Conservation (phyloP, 371 early-diverging fungal species). For the Umbelopsis sp. region DNA sequence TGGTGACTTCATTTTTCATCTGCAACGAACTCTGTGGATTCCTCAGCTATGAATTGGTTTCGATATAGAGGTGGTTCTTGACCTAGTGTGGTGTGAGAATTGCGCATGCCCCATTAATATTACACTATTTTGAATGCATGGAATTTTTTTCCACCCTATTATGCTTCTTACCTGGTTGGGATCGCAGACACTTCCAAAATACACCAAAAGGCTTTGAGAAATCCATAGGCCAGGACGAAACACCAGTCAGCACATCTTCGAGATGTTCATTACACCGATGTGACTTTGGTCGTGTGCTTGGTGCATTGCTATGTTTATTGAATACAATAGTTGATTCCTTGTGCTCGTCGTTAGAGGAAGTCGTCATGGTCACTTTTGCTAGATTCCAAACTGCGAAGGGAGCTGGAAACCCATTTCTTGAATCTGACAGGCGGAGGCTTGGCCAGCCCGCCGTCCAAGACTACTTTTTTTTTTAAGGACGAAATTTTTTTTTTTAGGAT, state of each 20-base stretch:
- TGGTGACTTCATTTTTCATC: neutral
- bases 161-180: constrained; percentile 32
- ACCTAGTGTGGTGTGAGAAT: constrained; percentile 10
- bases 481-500: constrained; percentile 11
- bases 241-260: constrained; percentile 47
- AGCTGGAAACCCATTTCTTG: neutral
- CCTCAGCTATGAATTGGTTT: neutral
- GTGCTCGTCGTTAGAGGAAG: neutral
- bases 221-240: constrained; percentile 51
- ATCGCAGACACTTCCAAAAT: constrained; percentile 37
- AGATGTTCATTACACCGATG: constrained; percentile 52
- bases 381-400: neutral
- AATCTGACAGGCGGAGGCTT: constrained; percentile 7
- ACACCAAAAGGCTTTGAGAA: constrained; percentile 46
- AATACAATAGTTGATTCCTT: constrained; percentile 21
- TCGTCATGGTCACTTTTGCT: neutral
- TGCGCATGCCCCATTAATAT: constrained; percentile 3
- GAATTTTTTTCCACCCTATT: neutral
- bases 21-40: neutral
- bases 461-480: constrained; percentile 2
- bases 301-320: constrained; percentile 38
- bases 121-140: neutral
- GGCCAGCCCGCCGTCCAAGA: constrained; percentile 10
- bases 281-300: constrained; percentile 27
- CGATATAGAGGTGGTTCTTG: constrained; percentile 7